These are phyloP conservation scores for Thecaphora frezii DNA, from an alignment of 1,284 basidiomycete species.

Conservation along the genomic window DNA sequence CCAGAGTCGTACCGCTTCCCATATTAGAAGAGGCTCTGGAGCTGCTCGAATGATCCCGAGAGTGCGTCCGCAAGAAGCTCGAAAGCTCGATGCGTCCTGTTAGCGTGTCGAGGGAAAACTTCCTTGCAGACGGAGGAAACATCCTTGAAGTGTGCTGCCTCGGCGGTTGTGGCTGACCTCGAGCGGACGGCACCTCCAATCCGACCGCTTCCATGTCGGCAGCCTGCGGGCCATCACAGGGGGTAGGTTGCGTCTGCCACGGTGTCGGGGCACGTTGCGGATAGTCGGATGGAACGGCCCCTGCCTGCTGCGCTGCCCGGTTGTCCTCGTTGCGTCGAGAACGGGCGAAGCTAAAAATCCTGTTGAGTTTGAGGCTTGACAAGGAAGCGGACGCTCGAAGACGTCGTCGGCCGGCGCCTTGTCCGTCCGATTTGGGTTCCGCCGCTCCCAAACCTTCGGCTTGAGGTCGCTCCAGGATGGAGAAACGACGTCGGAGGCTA, in stretches of 20 bases:
- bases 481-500: constrained; percentile 14
- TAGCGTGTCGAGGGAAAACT: constrained; percentile 22
- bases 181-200: constrained; percentile 4
- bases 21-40: constrained; percentile 28
- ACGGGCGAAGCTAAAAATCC: constrained; percentile 30
- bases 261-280: too few relatives aligned
- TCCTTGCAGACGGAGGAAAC: constrained; percentile 25
- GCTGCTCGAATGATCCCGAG: constrained; percentile 22
- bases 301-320: background rate
- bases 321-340: constrained; percentile 1
- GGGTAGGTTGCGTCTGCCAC: too few relatives aligned
- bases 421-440: too few relatives aligned
- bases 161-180: constrained; percentile 8
- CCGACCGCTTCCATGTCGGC: constrained; percentile 8
- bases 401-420: too few relatives aligned
- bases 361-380: constrained; percentile 24
- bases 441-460: too few relatives aligned
- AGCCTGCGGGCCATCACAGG: too few relatives aligned
- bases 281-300: too few relatives aligned
- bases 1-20: constrained; percentile 9
- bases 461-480: constrained; percentile 9
- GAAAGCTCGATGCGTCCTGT: constrained; percentile 11
- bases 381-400: too few relatives aligned
- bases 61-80: constrained; percentile 16
- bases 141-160: constrained; percentile 14